Base-by-base conservation (phyloP, 768 basidiomycete genomes). In the Udeniomyces megalosporus region DNA sequence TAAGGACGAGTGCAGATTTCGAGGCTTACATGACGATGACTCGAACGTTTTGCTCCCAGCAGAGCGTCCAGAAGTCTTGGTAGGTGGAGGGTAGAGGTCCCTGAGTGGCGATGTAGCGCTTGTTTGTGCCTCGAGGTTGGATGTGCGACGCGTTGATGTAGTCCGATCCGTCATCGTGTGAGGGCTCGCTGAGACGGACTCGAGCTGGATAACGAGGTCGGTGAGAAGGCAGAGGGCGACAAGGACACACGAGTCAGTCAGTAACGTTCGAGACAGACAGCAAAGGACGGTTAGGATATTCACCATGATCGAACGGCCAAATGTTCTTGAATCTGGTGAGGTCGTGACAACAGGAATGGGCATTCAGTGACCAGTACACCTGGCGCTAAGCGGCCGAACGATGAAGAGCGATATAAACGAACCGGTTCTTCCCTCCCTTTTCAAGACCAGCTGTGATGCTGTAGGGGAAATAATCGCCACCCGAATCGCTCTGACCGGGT, bases 101-200 rank as follows among this genome's bases (percentile, higher is more conserved):
- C 71, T 97, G 93, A 2, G 93, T 95, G 3, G 92, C 93, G 61
- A 97, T 95, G 70, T 93, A 97, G 52, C 84, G 80, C 71, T 82
- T 81, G 32, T 74, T 77, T 0, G 92, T 92, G 2, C 84, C 84
- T 22, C 88, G 74, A 2, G 92, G 89, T 71, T 88, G 88, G 38
- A 97, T 84, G 69, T 84, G 86, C 31, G 89, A 93, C 11, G 93
- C 93, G 70, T 97, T 96, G 73, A 96, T 84, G 71, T 96, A 96
- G 71, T 96, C 92, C 66, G 85, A 84, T 46, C 80, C 80, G 34
- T 82, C 80, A 22, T 69, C 71, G 51, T 51, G 66, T 20, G 60
- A 65, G 57, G 73, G 68, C 64, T 71, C 69, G 63, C 78, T 76
- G 57, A 96, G 76, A 51, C 84, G 79, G 4, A 96, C 91, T 44